Conservation (phyloP, 768 basidiomycete genomes). For the Tulasnella sp. region DNA sequence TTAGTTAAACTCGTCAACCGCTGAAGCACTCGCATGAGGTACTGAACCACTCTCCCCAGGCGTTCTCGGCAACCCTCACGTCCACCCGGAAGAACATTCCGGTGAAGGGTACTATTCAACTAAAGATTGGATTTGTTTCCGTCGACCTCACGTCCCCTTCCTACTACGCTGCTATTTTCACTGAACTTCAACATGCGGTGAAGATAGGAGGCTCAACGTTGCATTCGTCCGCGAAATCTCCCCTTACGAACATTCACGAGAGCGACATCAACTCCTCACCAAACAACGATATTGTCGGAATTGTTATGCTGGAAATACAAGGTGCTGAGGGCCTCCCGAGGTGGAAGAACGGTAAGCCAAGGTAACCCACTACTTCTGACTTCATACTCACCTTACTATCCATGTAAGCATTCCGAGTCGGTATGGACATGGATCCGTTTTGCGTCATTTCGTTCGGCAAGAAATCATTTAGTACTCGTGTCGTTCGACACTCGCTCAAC, state of each 20-base stretch:
- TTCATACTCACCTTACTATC: not conserved
- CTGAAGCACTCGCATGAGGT: not conserved
- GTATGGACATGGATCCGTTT: conserved; percentile 97
- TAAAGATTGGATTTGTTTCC: no score
- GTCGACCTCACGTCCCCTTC: conserved; percentile 36
- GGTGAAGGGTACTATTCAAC: no score
- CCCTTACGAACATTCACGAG: conserved; percentile 31
- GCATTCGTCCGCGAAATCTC: conserved; percentile 55
- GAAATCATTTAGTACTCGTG: conserved; percentile 91
- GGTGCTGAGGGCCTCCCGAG: conserved; percentile 78
- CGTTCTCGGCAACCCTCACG: conserved; percentile 41
- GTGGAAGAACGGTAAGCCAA: conserved; percentile 73
- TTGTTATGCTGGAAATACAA: conserved; percentile 91
- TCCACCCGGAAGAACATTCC: no score
- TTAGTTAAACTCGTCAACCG: conserved; percentile 37
- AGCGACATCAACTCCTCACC: conserved; percentile 61
- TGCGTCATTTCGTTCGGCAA: conserved; percentile 94
- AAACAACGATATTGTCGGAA: conserved; percentile 80
- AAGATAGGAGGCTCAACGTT: conserved; percentile 50
- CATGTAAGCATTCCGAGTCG: conserved; percentile 67
- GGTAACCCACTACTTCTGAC: conserved; percentile 28
- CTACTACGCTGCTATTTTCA: conserved; percentile 57
- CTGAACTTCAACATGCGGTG: conserved; percentile 58
- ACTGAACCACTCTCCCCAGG: conserved; percentile 36
- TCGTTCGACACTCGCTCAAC: conserved; percentile 77